These are phyloP conservation scores for Canavalia ensiformis DNA, from an alignment of 306 rosid genomes.

Conservation along the genomic window DNA sequence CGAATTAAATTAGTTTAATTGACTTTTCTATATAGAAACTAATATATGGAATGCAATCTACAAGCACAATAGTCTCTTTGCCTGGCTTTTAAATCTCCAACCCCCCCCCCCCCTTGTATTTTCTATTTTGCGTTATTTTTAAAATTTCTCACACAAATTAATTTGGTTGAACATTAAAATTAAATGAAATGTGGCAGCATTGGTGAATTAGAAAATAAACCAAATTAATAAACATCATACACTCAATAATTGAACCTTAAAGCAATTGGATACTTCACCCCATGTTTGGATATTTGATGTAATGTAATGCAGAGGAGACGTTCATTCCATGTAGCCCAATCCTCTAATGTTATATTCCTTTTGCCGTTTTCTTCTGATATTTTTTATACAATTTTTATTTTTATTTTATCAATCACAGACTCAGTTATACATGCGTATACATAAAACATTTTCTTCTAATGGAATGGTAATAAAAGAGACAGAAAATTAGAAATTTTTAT, in stretches of 20 bases:
- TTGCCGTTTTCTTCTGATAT: not conserved
- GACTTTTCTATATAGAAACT: too few species aligned
- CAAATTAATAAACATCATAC: conserved; percentile 4
- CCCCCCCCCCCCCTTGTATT: not conserved
- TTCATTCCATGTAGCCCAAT: conserved; percentile 21
- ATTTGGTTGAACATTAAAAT: not conserved
- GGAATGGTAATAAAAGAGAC: conserved; percentile 10
- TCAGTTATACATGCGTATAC: not conserved
- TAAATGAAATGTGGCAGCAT: not conserved
- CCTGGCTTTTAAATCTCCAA: too few species aligned
- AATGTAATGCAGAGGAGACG: conserved; percentile 14
- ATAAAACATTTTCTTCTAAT: not conserved
- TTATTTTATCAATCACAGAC: not conserved
- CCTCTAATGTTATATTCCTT: not conserved
- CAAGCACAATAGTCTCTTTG: too few species aligned
- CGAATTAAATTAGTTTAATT: too few species aligned
- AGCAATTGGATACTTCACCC: conserved; percentile 6
- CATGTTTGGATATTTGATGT: conserved; percentile 15
- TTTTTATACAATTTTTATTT: conserved; percentile 8
- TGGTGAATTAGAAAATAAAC: not conserved
- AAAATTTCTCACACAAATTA: not conserved
- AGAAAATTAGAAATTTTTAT: not conserved
- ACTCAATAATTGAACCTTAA: not conserved
- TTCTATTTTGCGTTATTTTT: not conserved
- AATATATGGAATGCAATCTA: too few species aligned